Evolutionary conservation across 768 basidiomycete genomes (phyloP).

Genomic region (Cystofilobasidium capitatum): DNA sequence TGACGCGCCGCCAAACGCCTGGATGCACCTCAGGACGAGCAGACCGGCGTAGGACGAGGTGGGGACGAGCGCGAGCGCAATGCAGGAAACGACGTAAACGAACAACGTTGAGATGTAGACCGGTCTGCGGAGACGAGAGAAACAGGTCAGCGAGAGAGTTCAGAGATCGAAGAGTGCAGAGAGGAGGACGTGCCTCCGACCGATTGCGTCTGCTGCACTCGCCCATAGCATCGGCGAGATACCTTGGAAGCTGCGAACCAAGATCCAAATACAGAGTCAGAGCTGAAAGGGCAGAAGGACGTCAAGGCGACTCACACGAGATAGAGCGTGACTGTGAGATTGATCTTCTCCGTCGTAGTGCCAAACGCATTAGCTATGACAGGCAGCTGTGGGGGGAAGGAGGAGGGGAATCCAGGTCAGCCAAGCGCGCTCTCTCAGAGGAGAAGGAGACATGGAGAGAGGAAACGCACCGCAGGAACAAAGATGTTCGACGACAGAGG

Average conservation of each 20-base stretch:
- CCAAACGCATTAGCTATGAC: constrained; percentile 54
- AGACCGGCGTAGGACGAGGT: constrained; percentile 64
- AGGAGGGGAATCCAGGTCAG: neutral
- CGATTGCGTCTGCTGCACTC: constrained; percentile 47
- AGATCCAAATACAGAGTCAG: neutral
- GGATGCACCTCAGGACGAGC: constrained; percentile 66
- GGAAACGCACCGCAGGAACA: too few species aligned
- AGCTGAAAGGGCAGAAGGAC: constrained; percentile 53
- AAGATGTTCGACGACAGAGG: constrained; percentile 62
- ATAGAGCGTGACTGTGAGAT: constrained; percentile 69
- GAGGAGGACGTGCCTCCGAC: constrained; percentile 29
- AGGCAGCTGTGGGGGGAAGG: constrained; percentile 69
- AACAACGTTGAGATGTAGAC: constrained; percentile 50
- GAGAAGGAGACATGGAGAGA: neutral
- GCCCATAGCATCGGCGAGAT: constrained; percentile 55
- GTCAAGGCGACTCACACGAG: constrained; percentile 43
- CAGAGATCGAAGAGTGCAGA: constrained; percentile 42
- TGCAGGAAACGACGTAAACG: constrained; percentile 56
- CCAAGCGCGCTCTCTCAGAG: neutral
- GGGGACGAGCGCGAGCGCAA: constrained; percentile 52
- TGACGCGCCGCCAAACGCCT: constrained; percentile 69
- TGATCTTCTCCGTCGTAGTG: constrained; percentile 61
- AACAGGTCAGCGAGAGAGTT: neutral
- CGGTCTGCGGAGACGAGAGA: constrained; percentile 27
- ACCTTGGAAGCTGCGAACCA: neutral